Percentiles rank a stretch among this genome's conserved stretches.
phyloP scores from a whole-genome alignment of 805 yeast species.

The Candida golubevii region DNA sequence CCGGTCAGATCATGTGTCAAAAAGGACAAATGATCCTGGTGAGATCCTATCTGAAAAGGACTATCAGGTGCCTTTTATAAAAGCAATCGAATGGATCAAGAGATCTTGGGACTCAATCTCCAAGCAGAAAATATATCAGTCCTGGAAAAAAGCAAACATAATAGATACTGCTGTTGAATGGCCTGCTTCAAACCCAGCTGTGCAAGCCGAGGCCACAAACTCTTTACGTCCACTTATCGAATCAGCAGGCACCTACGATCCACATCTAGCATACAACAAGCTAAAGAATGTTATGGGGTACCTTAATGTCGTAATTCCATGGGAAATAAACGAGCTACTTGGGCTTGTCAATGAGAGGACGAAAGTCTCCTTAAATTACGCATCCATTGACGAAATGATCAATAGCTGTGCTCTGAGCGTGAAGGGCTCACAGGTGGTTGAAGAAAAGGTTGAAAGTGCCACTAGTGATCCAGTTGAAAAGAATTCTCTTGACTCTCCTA shows the following conservation, averaged over 20 bases:
- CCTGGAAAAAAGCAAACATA: constrained; percentile 36
- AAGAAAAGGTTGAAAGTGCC: background rate
- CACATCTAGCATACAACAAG: constrained; percentile 35
- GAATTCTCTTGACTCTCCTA: background rate
- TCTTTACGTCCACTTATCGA: constrained; percentile 12
- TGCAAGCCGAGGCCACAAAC: constrained; percentile 12
- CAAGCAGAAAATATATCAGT: constrained; percentile 25
- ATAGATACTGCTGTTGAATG: constrained; percentile 26
- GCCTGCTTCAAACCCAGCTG: constrained; percentile 21
- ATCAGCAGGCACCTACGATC: constrained; percentile 14
- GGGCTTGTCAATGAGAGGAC: constrained; percentile 46
- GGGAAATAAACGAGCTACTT: constrained; percentile 54
- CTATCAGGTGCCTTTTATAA: constrained; percentile 47
- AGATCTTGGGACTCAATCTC: constrained; percentile 49
- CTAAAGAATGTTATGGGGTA: constrained; percentile 42
- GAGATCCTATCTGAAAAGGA: constrained; percentile 37
- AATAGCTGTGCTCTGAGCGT: constrained; percentile 55
- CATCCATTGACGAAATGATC: constrained; percentile 57
- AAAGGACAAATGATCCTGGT: constrained; percentile 1
- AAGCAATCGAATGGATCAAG: constrained; percentile 56
- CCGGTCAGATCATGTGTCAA: background rate
- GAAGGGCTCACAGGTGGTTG: background rate
- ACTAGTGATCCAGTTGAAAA: background rate
- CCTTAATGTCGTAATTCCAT: constrained; percentile 48
- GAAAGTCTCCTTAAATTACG: constrained; percentile 42